Base-by-base conservation (phyloP, 208 protist genomes). In the Acanthamoeba healyi region DNA sequence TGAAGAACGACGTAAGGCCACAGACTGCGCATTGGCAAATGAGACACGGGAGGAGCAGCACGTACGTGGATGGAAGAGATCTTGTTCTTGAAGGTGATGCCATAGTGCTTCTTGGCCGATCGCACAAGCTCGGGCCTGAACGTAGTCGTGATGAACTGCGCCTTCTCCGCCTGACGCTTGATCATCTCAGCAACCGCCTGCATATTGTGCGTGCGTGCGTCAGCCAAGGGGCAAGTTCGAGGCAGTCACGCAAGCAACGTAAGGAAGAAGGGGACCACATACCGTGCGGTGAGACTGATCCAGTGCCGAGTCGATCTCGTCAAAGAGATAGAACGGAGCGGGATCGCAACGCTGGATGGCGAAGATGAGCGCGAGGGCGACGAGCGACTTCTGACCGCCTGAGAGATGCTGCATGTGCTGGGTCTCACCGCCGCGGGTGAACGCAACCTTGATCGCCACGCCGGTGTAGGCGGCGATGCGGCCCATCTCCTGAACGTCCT, bases 321-420 rank as follows among this genome's bases (percentile, higher is more conserved):
- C 99, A 93, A 99, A 99, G 7, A 99, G 95, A 95, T 99, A 99
- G 95, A 99, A 99, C 34, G 99, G 99, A 1, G 99, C 99, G 10
- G 99, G 99, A 93, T 99, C 99, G 94, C 98, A 99, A 44, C 98
- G 97, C 96, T 99, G 99, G 93, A 99, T 99, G 29, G 99, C 99
- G 95, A 99, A 99, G 93, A 99, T 99, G 29, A 99, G 96, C 14
- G 98, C 97, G n/a, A 99, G 97, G 0, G 99, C 99, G 10, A 99
- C 99, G 14, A 99, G 96, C 49, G 99, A 99, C 95, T 99, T 99
- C 96, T 99, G 99, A 17, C 99, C 99, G 84, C 99, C 99, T 82
- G 98, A 99, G 42, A 99, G 97, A 94, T 99, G 98, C 46, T 97
- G 96, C 70, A 99, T 97, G 14, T 90, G 32, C 24, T 95, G 93